Conservation (phyloP, 192 early-diverging fungal genomes). For the Rhizophagus clarus region DNA sequence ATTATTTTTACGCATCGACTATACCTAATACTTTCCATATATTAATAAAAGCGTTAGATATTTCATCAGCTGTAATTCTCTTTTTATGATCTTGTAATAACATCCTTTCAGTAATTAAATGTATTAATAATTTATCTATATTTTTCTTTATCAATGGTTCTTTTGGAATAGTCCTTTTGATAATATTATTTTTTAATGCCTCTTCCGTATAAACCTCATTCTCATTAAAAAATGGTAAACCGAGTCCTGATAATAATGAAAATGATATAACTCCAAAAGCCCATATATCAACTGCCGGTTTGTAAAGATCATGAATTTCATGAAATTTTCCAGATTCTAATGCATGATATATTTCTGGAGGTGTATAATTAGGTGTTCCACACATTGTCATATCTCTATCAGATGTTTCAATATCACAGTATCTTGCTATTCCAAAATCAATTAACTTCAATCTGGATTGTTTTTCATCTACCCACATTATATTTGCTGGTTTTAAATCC, state of each 20-base stretch:
- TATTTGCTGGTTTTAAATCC: background rate
- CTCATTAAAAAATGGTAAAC: conserved; percentile 68
- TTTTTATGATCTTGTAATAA: background rate
- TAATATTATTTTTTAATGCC: background rate
- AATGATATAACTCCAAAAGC: conserved; percentile 91
- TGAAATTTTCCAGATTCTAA: conserved; percentile 46
- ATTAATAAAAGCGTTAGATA: background rate
- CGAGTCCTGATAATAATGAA: conserved; percentile 82
- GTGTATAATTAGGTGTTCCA: background rate
- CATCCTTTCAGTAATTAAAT: background rate
- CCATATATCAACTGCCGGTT: conserved; percentile 95
- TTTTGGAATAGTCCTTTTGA: background rate
- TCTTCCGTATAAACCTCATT: background rate
- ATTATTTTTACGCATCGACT: too few relatives aligned
- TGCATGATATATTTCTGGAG: background rate
- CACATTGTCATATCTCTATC: background rate
- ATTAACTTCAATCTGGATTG: background rate
- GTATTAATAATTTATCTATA: background rate
- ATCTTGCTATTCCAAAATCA: conserved; percentile 8
- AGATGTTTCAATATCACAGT: background rate
- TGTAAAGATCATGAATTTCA: conserved; percentile 51
- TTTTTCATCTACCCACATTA: background rate
- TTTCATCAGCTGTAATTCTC: background rate
- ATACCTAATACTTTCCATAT: too few relatives aligned
- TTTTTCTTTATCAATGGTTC: background rate